Evolutionary conservation across 2,329 filamentous ascomycete genomes (phyloP), one percentile per base, ranked within the genome.

Genomic region (Hypoxylon sp.): DNA sequence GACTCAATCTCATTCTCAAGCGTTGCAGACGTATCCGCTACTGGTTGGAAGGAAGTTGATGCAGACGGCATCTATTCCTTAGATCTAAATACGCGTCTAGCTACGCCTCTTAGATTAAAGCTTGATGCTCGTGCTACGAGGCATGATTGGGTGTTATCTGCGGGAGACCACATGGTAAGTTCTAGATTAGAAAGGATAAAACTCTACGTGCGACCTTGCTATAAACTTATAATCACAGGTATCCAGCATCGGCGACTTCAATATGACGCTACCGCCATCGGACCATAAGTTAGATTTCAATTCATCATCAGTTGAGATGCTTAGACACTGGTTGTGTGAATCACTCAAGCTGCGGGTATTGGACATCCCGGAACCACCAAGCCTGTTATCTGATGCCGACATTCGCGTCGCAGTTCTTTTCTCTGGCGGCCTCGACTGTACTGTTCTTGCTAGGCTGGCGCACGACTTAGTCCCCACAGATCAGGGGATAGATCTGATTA

Each of bases 391-490:
- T 6, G 74, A 73, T n/a, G 37, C 70, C 9, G 81, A 85, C 70
- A 83, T 87, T 17, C 86, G 86, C 60, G 80, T 97, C 13, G 94
- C 94, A 0, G 85, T 99, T 0, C 84, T 99, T 0, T 99, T 98
- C 79, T 99, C 96, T 0, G 96, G 96, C 1, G 96, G 96, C 0
- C 86, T 99, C 5, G 96, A 99, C 79, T 98, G 96, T 77, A 95
- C 94, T 0, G 84, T 98, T 0, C 84, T 99, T 53, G 95, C 95
- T 22, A 88, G 94, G 47, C 81, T 98, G 24, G 85, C 88, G 10
- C 92, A 97, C 77, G 91, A 97, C 11, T 80, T 97, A 2, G 78
- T 98, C 1, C 92, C 92, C 0, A 13, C 77, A 0, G 80, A 85
- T 3, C 90, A 97, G 74, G 83, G 87, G 1, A 90, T 99, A 67